Evolutionary conservation across 2,329 filamentous ascomycete genomes (phyloP).

Genomic region (Calycina marina): DNA sequence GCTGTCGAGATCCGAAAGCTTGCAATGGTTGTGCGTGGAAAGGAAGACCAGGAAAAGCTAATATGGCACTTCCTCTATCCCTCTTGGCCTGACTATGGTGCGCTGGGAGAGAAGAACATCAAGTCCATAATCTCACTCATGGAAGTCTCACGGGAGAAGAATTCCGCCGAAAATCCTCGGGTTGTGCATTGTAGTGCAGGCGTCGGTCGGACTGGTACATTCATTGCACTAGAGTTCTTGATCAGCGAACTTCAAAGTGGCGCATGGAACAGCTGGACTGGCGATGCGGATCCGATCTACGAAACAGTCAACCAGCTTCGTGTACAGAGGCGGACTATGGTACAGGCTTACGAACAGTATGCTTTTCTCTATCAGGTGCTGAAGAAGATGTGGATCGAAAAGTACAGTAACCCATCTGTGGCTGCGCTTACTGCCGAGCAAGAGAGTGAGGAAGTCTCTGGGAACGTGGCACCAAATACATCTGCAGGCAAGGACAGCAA

Average conservation of each 20-base stretch:
- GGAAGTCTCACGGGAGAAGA: slow-evolving; percentile 47
- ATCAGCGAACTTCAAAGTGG: slow-evolving; percentile 69
- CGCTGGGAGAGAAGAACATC: slow-evolving; percentile 55
- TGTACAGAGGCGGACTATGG: slow-evolving; percentile 88
- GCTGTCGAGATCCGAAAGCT: slow-evolving; percentile 65
- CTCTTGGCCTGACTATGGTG: slow-evolving; percentile 81
- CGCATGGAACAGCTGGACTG: slow-evolving; percentile 25
- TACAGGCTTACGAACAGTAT: slow-evolving; percentile 76
- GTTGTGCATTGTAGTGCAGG: slow-evolving; percentile 84
- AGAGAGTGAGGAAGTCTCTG: too few relatives aligned
- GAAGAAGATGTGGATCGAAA: slow-evolving; percentile 57
- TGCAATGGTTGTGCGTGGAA: slow-evolving; percentile 30
- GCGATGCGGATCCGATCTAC: slow-evolving; percentile 53
- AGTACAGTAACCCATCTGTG: slow-evolving; percentile 27
- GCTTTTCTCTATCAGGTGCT: slow-evolving; percentile 81
- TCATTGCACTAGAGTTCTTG: slow-evolving; percentile 90
- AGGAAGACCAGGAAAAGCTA: slow-evolving; percentile 38
- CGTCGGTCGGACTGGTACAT: slow-evolving; percentile 86
- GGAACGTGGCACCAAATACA: too few relatives aligned
- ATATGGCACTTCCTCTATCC: slow-evolving; percentile 79
- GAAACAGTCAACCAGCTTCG: slow-evolving; percentile 67
- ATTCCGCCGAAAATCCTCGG: slow-evolving; percentile 50
- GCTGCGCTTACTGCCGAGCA: too few relatives aligned
- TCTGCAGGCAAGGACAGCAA: too few relatives aligned
- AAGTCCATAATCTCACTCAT: slow-evolving; percentile 56